Percentiles rank a stretch among this genome's conserved stretches.
phyloP scores from a whole-genome alignment of 768 basidiomycete genomes.

The Suillus paluster region DNA sequence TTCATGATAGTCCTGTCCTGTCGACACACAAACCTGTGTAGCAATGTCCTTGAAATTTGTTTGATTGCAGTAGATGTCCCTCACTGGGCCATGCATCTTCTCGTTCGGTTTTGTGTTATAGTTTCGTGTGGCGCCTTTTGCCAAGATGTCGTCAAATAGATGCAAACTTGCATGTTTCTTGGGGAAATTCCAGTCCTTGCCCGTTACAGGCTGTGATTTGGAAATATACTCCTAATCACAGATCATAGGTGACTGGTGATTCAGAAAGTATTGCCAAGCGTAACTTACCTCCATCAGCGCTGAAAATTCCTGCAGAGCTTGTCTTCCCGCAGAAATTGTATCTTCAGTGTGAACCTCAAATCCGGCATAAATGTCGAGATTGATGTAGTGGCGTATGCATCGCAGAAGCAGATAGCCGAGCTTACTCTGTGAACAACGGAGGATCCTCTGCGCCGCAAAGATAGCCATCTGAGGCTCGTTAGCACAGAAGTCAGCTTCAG shows the following conservation, averaged over 20 bases:
- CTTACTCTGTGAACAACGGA: neutral
- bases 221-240: slow-evolving; percentile 2
- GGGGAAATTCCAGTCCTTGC: slow-evolving; percentile 37
- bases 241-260: neutral
- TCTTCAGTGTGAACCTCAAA: slow-evolving; percentile 38
- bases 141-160: slow-evolving; percentile 34
- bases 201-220: slow-evolving; percentile 2
- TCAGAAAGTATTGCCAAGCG: neutral
- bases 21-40: slow-evolving; percentile 27
- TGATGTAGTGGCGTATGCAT: slow-evolving; percentile 34
- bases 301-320: slow-evolving; percentile 25
- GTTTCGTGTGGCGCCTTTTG: slow-evolving; percentile 35
- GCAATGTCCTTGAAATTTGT: slow-evolving; percentile 42
- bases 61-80: slow-evolving; percentile 26
- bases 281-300: slow-evolving; percentile 23
- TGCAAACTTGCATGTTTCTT: slow-evolving; percentile 38
- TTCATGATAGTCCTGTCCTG: neutral
- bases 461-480: neutral
- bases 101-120: slow-evolving; percentile 40
- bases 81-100: slow-evolving; percentile 30
- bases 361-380: slow-evolving; percentile 34
- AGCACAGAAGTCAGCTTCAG: neutral
- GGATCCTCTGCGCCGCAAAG: neutral
- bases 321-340: slow-evolving; percentile 25
- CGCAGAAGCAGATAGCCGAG: slow-evolving; percentile 31